Percentiles rank a stretch among this genome's conserved stretches.
phyloP scores from a whole-genome alignment of 2,329 filamentous ascomycete genomes.

The Hypocrella siamensis region DNA sequence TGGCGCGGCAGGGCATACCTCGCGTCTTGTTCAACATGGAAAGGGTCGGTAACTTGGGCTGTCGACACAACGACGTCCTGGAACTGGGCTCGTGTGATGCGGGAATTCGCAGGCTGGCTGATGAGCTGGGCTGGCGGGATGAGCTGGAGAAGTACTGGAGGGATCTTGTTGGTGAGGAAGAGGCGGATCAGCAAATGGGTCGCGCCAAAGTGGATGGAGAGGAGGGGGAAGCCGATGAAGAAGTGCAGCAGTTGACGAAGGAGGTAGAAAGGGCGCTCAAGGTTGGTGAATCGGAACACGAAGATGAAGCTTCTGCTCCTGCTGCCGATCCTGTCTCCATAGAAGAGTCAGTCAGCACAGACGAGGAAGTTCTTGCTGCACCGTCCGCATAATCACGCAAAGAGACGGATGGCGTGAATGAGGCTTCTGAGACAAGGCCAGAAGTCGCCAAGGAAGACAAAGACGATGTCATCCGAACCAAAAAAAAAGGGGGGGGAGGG shows the following conservation, averaged over 20 bases:
- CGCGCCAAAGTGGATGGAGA: constrained; percentile 13
- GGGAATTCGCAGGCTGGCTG: constrained; percentile 63
- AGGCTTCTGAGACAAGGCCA: no score
- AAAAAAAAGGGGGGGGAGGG: no score
- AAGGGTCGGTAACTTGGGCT: constrained; percentile 63
- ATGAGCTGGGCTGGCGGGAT: constrained; percentile 68
- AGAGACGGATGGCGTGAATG: no score
- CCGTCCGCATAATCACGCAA: background rate
- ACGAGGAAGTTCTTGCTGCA: background rate
- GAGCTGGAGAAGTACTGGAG: constrained; percentile 71
- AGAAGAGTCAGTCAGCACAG: no score
- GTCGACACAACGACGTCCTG: constrained; percentile 68
- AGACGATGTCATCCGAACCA: no score
- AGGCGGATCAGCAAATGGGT: constrained; percentile 32
- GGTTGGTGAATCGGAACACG: constrained; percentile 10
- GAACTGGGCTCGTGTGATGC: constrained; percentile 70
- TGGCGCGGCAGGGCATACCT: constrained; percentile 47
- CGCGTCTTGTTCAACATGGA: constrained; percentile 81
- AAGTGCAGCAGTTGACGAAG: constrained; percentile 23
- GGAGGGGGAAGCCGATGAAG: constrained; percentile 23
- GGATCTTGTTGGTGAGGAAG: constrained; percentile 44
- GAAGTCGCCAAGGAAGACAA: no score
- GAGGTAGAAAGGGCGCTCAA: constrained; percentile 18
- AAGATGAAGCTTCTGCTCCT: background rate
- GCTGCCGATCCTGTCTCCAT: no score